Percentiles rank a stretch among this genome's conserved stretches.
Evolutionary conservation across 2,329 filamentous ascomycete genomes (phyloP).

Genomic region (Cladophialophora chaetospira): DNA sequence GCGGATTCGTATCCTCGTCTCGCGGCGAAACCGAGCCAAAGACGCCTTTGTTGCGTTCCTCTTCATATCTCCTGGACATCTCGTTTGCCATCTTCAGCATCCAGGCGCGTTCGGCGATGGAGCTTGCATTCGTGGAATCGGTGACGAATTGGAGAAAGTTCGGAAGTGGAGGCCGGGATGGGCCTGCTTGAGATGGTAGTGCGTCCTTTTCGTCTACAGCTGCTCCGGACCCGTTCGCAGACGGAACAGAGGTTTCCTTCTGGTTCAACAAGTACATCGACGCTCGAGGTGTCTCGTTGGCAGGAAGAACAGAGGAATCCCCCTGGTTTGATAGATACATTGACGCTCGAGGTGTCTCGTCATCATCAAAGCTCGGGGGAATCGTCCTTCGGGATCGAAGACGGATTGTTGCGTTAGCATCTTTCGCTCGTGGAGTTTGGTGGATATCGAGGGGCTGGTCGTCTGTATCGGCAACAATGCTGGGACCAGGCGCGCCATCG

Average conservation of each 20-base stretch:
- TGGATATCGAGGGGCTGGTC: slow-evolving; percentile 10
- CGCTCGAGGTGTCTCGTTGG: slow-evolving; percentile 41
- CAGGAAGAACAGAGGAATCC: not conserved
- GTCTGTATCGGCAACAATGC: not conserved
- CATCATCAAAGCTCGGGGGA: slow-evolving; percentile 19
- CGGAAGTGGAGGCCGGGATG: slow-evolving; percentile 37
- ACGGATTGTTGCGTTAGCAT: slow-evolving; percentile 29
- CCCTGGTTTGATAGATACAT: slow-evolving; percentile 27
- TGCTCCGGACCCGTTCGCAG: not conserved
- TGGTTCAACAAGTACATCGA: slow-evolving; percentile 30
- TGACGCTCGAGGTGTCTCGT: slow-evolving; percentile 32
- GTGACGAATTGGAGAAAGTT: slow-evolving; percentile 40
- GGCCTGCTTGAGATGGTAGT: not conserved
- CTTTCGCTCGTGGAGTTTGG: slow-evolving; percentile 11
- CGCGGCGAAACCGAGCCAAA: slow-evolving; percentile 29
- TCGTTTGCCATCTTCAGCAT: slow-evolving; percentile 80
- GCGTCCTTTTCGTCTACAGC: slow-evolving; percentile 7
- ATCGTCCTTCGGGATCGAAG: slow-evolving; percentile 19
- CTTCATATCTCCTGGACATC: slow-evolving; percentile 79
- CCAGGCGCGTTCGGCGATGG: slow-evolving; percentile 50
- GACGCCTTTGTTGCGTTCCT: slow-evolving; percentile 64
- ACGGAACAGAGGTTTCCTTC: slow-evolving; percentile 6
- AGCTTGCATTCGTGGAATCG: slow-evolving; percentile 38
- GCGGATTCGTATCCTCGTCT: slow-evolving; percentile 43
- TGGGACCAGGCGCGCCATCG: slow-evolving; percentile 16